Evolutionary conservation across 2,329 filamentous ascomycete species (phyloP).

Genomic region (Emmonsia crescens): DNA sequence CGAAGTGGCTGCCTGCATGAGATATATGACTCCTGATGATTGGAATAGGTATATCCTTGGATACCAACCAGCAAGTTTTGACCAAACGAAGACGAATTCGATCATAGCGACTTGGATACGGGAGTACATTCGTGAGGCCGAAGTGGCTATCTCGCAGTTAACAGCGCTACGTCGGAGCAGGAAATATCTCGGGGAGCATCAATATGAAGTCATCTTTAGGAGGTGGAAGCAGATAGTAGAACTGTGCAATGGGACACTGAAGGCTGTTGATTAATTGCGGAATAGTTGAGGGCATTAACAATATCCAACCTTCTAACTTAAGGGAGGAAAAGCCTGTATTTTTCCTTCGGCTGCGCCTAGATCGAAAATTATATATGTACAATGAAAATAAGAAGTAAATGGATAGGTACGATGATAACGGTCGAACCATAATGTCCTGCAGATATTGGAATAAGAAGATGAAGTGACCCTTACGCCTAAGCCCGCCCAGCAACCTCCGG

Average conservation of each 20-base stretch:
- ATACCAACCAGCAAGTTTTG: conserved; percentile 21
- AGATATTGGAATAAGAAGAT: background rate
- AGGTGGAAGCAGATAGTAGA: conserved; percentile 32
- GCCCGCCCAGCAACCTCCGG: background rate
- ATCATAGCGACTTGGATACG: conserved; percentile 29
- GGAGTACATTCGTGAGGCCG: conserved; percentile 26
- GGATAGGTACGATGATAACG: background rate
- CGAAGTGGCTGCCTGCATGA: conserved; percentile 31
- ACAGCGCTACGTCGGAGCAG: background rate
- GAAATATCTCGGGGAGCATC: conserved; percentile 13
- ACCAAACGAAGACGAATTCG: conserved; percentile 21
- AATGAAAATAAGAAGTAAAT: background rate
- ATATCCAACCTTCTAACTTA: background rate
- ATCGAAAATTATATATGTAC: background rate
- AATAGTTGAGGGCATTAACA: background rate
- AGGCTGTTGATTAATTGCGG: background rate
- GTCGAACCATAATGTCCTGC: background rate
- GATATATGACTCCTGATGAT: conserved; percentile 28
- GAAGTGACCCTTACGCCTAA: background rate
- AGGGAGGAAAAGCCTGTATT: background rate
- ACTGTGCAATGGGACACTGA: conserved; percentile 22
- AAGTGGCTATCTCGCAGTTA: conserved; percentile 16
- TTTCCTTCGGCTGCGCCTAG: background rate
- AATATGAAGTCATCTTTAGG: conserved; percentile 21
- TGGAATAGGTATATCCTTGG: conserved; percentile 33